Evolutionary conservation across 1,284 basidiomycete genomes (phyloP).

Genomic region (Phenoliferia sp.): DNA sequence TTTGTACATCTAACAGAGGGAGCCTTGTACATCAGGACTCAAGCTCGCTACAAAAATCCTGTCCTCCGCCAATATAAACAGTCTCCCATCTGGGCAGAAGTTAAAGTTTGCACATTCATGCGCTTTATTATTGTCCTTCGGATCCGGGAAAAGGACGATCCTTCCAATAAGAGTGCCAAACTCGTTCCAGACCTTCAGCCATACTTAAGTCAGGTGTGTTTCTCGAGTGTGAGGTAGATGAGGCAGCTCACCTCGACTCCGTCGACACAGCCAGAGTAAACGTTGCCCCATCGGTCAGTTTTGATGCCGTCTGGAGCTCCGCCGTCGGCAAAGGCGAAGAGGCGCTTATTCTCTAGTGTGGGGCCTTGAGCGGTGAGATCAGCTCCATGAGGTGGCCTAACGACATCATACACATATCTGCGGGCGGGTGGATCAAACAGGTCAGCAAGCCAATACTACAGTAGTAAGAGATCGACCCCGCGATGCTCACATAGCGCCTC

Average conservation of each 20-base stretch:
- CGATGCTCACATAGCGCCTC: background rate
- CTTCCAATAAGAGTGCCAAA: conserved; percentile 22
- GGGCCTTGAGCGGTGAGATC: conserved; percentile 17
- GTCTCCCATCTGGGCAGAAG: conserved; percentile 2
- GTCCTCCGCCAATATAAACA: conserved; percentile 18
- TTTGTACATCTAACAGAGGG: background rate
- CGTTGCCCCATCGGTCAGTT: conserved; percentile 25
- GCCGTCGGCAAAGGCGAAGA: conserved; percentile 39
- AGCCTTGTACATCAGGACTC: background rate
- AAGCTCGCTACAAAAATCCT: conserved; percentile 12
- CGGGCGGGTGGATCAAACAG: background rate
- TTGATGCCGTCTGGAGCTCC: conserved; percentile 32
- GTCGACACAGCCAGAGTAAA: conserved; percentile 30
- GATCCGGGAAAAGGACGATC: conserved; percentile 13
- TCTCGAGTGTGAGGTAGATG: background rate
- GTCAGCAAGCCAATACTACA: background rate
- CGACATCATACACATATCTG: conserved; percentile 37
- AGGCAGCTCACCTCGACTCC: conserved; percentile 18
- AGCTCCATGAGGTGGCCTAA: conserved; percentile 13
- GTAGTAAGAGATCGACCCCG: background rate
- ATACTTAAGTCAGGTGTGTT: background rate
- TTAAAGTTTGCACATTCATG: conserved; percentile 19
- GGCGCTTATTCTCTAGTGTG: conserved; percentile 29
- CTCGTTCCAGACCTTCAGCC: conserved; percentile 16
- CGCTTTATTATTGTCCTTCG: background rate